phyloP scores from a whole-genome alignment of 2,329 filamentous ascomycete genomes.

The Ambrosiella cleistominuta region DNA sequence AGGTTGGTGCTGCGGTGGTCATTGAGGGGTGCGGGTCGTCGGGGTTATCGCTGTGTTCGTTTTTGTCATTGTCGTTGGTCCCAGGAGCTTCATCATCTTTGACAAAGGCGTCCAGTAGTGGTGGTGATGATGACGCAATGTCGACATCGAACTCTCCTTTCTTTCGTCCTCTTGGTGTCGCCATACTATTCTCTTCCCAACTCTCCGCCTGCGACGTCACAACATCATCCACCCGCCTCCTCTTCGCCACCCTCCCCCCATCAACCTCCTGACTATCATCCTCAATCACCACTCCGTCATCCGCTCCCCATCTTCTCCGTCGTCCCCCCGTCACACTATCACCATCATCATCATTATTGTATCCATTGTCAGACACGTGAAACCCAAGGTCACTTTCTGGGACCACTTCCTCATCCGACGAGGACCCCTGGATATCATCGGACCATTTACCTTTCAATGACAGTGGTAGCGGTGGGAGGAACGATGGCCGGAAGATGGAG shows the following conservation, averaged over 20 bases:
- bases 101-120: too few relatives aligned
- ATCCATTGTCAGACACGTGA: background rate
- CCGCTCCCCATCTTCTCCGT: background rate
- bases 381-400: conserved; percentile 15
- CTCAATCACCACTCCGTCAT: conserved; percentile 20
- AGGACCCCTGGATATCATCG: conserved; percentile 5
- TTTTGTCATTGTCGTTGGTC: background rate
- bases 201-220: background rate
- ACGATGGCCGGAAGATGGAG: too few relatives aligned
- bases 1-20: conserved; percentile 18
- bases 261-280: conserved; percentile 14
- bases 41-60: background rate
- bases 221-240: conserved; percentile 5
- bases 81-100: background rate
- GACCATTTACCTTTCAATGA: background rate
- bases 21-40: background rate
- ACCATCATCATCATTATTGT: too few relatives aligned
- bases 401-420: background rate
- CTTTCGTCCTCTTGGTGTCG: background rate
- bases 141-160: too few relatives aligned
- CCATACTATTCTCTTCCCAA: background rate
- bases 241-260: background rate
- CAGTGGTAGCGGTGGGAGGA: background rate
- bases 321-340: too few relatives aligned
- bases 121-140: too few relatives aligned